Conservation (phyloP, 257 asterid genomes). For the Gentiana straminea region DNA sequence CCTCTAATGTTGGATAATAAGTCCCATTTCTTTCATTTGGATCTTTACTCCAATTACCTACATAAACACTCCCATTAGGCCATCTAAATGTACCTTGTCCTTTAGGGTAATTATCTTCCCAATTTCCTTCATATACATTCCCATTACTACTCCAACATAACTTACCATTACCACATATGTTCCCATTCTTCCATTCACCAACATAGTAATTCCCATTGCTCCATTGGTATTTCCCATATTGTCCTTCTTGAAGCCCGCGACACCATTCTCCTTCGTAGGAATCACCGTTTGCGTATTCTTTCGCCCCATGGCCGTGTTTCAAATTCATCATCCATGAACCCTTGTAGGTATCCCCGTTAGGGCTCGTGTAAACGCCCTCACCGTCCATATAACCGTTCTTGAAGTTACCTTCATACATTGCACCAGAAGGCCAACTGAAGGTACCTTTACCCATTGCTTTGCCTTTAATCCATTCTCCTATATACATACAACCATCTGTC, state of each 20-base stretch:
- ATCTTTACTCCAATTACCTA: slow-evolving; percentile 72
- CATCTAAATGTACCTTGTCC: slow-evolving; percentile 53
- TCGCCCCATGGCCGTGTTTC: slow-evolving; percentile 63
- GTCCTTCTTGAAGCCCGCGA: slow-evolving; percentile 60
- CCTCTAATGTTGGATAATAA: slow-evolving; percentile 58
- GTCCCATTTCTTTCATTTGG: slow-evolving; percentile 61
- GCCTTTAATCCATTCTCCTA: slow-evolving; percentile 79
- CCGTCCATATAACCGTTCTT: slow-evolving; percentile 95
- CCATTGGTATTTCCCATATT: slow-evolving; percentile 66
- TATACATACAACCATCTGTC: slow-evolving; percentile 90
- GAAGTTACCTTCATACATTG: slow-evolving; percentile 69
- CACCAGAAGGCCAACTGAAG: slow-evolving; percentile 89
- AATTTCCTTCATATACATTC: slow-evolving; percentile 53
- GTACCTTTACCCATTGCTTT: slow-evolving; percentile 67
- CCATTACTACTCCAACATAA: slow-evolving; percentile 48
- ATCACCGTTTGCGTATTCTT: slow-evolving; percentile 65
- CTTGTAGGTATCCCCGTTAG: slow-evolving; percentile 45
- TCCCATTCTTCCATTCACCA: slow-evolving; percentile 78
- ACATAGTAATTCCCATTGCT: slow-evolving; percentile 46
- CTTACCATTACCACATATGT: slow-evolving; percentile 50
- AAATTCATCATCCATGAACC: slow-evolving; percentile 89
- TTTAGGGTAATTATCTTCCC: slow-evolving; percentile 77
- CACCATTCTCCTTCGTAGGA: slow-evolving; percentile 81
- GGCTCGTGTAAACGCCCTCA: slow-evolving; percentile 60
- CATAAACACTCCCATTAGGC: slow-evolving; percentile 71